Conservation (phyloP, 2,329 filamentous ascomycete species). For the Fusarium protoensiforme region DNA sequence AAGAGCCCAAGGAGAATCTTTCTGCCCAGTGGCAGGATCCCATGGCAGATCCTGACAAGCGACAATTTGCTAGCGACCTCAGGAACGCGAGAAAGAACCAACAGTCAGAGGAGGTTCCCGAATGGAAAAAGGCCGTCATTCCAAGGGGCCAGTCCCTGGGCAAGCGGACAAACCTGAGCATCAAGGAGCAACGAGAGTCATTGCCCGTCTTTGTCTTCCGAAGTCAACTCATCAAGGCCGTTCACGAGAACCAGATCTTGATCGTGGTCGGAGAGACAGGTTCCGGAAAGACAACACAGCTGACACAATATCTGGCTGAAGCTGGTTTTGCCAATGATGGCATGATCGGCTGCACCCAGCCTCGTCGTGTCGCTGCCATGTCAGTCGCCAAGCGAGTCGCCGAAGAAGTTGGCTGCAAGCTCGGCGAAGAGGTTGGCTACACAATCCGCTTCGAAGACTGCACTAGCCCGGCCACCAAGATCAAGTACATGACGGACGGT, state of each 20-base stretch:
- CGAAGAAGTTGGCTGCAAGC: constrained; percentile 91
- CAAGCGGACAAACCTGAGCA: constrained; percentile 88
- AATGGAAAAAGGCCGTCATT: constrained; percentile 90
- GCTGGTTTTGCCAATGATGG: constrained; percentile 88
- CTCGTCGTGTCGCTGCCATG: constrained; percentile 96
- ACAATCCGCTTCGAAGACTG: constrained; percentile 98
- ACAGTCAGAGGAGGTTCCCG: constrained; percentile 78
- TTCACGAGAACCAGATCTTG: constrained; percentile 87
- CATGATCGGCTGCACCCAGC: constrained; percentile 96
- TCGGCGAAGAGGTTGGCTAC: constrained; percentile 95
- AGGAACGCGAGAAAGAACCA: constrained; percentile 72
- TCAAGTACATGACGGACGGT: constrained; percentile 99
- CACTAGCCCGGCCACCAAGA: constrained; percentile 86
- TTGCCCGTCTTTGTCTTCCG: constrained; percentile 92
- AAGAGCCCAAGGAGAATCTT: constrained; percentile 84
- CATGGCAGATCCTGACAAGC: constrained; percentile 86
- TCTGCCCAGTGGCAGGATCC: constrained; percentile 96
- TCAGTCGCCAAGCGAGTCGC: constrained; percentile 97
- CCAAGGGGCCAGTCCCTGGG: constrained; percentile 84
- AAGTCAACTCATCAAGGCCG: constrained; percentile 86
- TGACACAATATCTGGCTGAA: constrained; percentile 95
- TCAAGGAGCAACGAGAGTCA: constrained; percentile 92
- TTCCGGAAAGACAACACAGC: constrained; percentile 95
- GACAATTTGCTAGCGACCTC: constrained; percentile 90
- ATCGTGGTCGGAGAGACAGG: constrained; percentile 98